Conservation (phyloP, 176 grass and related monocot species). For the Puccinellia tenuiflora region DNA sequence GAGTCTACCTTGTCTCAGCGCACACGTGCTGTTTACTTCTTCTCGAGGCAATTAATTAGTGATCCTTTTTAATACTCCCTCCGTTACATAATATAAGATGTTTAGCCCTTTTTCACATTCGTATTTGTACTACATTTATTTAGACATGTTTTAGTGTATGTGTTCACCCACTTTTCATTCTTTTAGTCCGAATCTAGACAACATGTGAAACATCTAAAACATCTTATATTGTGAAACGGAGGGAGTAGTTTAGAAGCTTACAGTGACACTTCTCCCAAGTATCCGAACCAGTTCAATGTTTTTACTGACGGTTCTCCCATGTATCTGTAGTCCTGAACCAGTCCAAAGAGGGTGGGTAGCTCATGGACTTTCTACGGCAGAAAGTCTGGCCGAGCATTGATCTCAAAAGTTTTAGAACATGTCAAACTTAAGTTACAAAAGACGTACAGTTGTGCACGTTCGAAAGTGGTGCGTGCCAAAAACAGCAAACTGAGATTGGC, state of each 20-base stretch:
- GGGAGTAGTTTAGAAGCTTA: too few relatives aligned
- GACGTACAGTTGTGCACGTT: neutral
- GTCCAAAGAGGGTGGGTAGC: neutral
- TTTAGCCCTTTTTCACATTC: too few relatives aligned
- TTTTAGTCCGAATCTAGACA: too few relatives aligned
- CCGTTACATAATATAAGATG: too few relatives aligned
- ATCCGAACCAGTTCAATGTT: neutral
- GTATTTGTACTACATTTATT: too few relatives aligned
- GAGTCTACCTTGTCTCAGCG: too few relatives aligned
- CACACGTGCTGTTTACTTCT: constrained; percentile 13
- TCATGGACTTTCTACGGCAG: neutral
- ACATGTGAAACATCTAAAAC: too few relatives aligned
- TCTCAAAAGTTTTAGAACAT: neutral
- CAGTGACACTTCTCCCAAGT: neutral
- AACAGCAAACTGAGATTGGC: too few relatives aligned
- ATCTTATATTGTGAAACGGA: too few relatives aligned
- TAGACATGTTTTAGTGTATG: too few relatives aligned
- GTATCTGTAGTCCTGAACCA: neutral
- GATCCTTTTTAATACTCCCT: too few relatives aligned
- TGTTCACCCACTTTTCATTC: too few relatives aligned
- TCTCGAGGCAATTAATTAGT: neutral
- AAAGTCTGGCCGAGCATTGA: neutral
- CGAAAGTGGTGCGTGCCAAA: neutral
- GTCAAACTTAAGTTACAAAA: neutral
- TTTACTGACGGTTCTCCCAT: neutral